Base-by-base conservation (phyloP, 2,329 filamentous ascomycete species). In the Aspergillus hortae region DNA sequence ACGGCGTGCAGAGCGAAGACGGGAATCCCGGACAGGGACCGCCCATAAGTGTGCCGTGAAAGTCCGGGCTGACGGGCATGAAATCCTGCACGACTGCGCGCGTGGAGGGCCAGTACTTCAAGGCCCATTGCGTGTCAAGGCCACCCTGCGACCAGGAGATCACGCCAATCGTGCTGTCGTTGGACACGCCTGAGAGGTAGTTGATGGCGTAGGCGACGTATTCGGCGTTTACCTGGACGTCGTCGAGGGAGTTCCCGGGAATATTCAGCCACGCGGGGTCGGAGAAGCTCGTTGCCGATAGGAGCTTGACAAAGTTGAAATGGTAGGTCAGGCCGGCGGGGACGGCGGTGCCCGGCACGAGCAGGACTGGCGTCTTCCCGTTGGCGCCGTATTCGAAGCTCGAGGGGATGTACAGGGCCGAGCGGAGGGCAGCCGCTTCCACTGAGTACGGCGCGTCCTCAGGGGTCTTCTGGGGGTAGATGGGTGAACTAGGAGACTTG, bases 121-220 rank as follows among this genome's bases (percentile, higher is more conserved):
- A 68, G 0, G 75, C 77, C 80, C 80, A 83, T 60, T 83, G 80
- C 1, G 75, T 67, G 53, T 78, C 68, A 1, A 82, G 65, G 52
- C 75, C 76, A 23, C 80, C 80, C 65, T 83, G 79, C 0, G 77
- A 80, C 77, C 77, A 82, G 11, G 69, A 72, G 21, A 81, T 63
- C 35, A 80, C 66, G 32, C 68, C 67, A 6, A 77, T 66, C 21
- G 72, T 69, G 7, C 67, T 63, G 46, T 58, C 56, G 46, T 66
- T 70, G 55, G 19, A 41, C 21, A 51, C 36, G 1, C 19, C 51
- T n/a, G 47, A 50, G 33, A 56, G 36, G 44, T 56, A 56, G 67
- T 82, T 80, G 53, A 82, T 77, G 9, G 80, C 79, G 61, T 83
- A 83, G 3, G 78, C 78, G 35, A 80, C 73, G 57, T 78, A 81